Conservation (phyloP, 176 grass and related monocot species). For the Avena eriantha region DNA sequence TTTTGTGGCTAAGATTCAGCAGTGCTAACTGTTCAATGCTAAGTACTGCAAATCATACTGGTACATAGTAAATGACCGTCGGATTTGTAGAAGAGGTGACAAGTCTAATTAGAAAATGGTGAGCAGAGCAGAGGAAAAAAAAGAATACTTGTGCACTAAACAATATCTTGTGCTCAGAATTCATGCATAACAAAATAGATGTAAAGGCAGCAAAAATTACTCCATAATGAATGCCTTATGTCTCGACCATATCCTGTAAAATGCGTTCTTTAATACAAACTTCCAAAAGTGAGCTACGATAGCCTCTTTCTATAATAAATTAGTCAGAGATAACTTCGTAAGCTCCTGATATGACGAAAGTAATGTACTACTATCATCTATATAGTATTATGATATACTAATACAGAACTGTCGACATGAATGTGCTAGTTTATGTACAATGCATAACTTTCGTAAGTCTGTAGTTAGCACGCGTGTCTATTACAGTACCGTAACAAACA, state of each 20-base stretch:
- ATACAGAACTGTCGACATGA: not conserved
- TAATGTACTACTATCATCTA: not conserved
- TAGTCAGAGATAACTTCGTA: not conserved
- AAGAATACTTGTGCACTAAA: not conserved
- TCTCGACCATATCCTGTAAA: not conserved
- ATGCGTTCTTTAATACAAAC: not conserved
- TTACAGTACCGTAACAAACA: not conserved
- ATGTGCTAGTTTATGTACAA: not conserved
- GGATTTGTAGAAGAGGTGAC: not conserved
- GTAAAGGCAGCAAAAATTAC: not conserved
- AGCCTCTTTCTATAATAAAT: not conserved
- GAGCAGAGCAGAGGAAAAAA: not conserved
- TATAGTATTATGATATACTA: not conserved
- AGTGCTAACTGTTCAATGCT: not conserved
- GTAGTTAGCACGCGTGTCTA: not conserved
- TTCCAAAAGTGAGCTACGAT: not conserved
- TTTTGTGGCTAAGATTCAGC: not conserved
- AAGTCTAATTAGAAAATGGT: not conserved
- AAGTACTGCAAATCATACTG: not conserved
- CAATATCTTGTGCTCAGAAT: not conserved
- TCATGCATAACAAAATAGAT: not conserved
- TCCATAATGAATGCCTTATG: not conserved
- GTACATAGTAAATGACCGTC: not conserved
- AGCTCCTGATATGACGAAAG: not conserved
- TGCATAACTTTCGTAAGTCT: not conserved